A percentile compares a stretch with the other conserved stretches of the same genome.
phyloP scores from a whole-genome alignment of 352 stramenopile species.

The Pythium coloratum region DNA sequence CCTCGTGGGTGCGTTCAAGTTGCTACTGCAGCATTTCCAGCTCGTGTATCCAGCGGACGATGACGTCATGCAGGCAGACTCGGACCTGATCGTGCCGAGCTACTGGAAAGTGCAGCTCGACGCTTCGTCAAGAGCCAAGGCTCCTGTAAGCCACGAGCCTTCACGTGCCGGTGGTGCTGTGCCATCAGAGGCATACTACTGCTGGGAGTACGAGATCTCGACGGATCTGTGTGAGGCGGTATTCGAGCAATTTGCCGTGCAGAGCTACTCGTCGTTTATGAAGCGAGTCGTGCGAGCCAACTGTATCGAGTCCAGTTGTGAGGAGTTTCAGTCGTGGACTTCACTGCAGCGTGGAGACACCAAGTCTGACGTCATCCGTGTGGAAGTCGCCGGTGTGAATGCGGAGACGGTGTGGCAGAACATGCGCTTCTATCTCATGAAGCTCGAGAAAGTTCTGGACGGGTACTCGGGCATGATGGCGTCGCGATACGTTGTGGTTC shows the following conservation, averaged over 20 bases:
- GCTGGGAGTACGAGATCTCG: conserved; percentile 11
- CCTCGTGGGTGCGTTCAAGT: conserved; percentile 24
- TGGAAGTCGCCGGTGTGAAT: background rate
- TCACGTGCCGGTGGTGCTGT: background rate
- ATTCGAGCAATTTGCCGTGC: conserved; percentile 12
- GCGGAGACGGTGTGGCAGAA: background rate
- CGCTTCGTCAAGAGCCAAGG: background rate
- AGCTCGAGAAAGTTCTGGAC: conserved; percentile 10
- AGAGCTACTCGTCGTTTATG: background rate
- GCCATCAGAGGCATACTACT: background rate
- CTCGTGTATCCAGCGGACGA: conserved; percentile 21
- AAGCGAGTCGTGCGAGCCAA: background rate
- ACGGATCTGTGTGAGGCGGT: background rate
- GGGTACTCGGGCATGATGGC: conserved; percentile 1
- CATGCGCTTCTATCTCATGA: conserved; percentile 4
- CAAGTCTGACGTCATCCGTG: background rate
- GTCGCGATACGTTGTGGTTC: conserved; percentile 1
- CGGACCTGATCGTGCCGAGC: conserved; percentile 24
- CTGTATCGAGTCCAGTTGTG: background rate
- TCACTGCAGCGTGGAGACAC: background rate
- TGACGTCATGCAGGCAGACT: conserved; percentile 20
- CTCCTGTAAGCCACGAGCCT: too few relatives aligned
- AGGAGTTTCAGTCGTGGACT: background rate
- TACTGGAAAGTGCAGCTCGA: conserved; percentile 26
- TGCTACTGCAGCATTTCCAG: conserved; percentile 21